A percentile compares a stretch with the other conserved stretches of the same genome.
These are phyloP conservation scores for Spinacia oleracea DNA, from an alignment of 179 eudicot species.

Conservation along the genomic window DNA sequence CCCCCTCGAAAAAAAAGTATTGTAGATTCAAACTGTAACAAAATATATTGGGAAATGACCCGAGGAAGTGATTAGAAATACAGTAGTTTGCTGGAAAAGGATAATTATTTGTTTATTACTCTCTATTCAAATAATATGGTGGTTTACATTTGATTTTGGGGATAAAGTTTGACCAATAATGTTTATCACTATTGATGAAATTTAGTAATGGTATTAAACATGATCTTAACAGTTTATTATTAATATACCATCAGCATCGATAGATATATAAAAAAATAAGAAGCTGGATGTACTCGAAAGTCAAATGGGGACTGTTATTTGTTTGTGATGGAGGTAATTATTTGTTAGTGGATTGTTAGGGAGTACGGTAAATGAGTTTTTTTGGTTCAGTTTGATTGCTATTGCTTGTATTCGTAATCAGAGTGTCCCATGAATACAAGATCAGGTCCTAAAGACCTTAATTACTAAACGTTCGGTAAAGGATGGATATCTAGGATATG, in stretches of 20 bases:
- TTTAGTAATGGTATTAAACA: not conserved
- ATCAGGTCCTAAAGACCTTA: not conserved
- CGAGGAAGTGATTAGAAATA: not conserved
- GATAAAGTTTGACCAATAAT: not conserved
- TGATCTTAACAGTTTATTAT: not conserved
- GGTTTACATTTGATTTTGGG: not conserved
- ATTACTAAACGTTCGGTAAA: not conserved
- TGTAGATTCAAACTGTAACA: too few species aligned
- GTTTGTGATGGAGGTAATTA: not conserved
- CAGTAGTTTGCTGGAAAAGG: not conserved
- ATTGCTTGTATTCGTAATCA: not conserved
- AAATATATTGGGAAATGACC: not conserved
- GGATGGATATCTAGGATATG: constrained; percentile 4
- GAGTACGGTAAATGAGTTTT: not conserved
- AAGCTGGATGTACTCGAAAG: not conserved
- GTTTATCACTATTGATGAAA: not conserved
- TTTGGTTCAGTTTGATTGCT: not conserved
- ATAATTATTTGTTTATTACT: constrained; percentile 6
- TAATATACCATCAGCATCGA: not conserved
- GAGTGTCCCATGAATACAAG: not conserved
- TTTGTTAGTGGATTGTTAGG: not conserved
- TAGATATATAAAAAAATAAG: not conserved
- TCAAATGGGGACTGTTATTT: not conserved
- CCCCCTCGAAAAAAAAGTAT: too few species aligned
- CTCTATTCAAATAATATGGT: not conserved